A percentile compares a stretch with the other conserved stretches of the same genome.
phyloP scores from a whole-genome alignment of 345 rosid species.

The Psidium friedrichsthalianum region DNA sequence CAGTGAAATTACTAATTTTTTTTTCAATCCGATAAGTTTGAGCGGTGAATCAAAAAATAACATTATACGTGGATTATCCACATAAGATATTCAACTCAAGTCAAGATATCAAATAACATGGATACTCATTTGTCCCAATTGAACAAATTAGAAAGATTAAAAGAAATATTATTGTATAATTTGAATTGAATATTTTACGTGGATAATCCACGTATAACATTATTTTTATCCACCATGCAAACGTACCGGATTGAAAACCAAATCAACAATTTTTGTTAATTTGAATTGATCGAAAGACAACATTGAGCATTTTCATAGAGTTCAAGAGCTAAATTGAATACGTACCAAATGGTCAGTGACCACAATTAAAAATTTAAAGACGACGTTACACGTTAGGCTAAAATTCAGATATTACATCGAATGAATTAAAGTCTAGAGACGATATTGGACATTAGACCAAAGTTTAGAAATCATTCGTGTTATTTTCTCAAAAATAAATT shows the following conservation, averaged over 20 bases:
- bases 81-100: background rate
- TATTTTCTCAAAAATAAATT: background rate
- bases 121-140: background rate
- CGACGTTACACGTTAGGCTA: background rate
- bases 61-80: background rate
- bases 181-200: background rate
- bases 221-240: background rate
- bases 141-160: background rate
- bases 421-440: rapidly evolving
- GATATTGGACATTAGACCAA: rapidly evolving
- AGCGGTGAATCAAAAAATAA: background rate
- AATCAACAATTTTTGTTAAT: background rate
- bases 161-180: background rate
- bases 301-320: background rate
- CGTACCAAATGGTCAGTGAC: rapidly evolving
- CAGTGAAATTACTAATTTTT: background rate
- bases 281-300: background rate
- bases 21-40: background rate
- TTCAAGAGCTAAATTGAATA: background rate
- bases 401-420: rapidly evolving
- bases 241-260: background rate
- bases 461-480: background rate
- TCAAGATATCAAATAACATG: background rate
- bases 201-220: background rate
- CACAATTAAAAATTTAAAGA: background rate